Percentiles rank a stretch among this genome's conserved stretches.
Conservation (phyloP, 306 rosid genomes). For the Ochetophila trinervis region DNA sequence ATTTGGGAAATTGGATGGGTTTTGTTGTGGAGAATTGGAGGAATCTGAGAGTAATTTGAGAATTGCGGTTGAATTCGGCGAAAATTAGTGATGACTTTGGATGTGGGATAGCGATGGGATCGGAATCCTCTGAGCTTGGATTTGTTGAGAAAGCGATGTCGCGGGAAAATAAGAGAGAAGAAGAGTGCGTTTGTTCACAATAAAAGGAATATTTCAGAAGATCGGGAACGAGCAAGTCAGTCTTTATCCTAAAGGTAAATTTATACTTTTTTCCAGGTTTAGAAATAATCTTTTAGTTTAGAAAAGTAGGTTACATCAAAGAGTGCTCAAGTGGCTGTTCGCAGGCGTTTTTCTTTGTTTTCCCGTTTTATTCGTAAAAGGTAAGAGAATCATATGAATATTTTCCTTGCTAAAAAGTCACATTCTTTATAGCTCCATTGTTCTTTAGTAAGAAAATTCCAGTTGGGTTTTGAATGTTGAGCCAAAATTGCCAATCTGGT, state of each 20-base stretch:
- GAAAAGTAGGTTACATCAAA: background rate
- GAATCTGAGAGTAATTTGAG: background rate
- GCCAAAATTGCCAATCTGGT: too few species aligned
- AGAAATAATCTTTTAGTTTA: background rate
- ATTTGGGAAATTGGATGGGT: constrained; percentile 1
- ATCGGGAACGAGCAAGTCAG: background rate
- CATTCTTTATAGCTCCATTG: too few species aligned
- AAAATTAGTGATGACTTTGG: constrained; percentile 1
- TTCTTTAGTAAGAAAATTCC: too few species aligned
- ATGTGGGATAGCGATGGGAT: constrained; percentile 2
- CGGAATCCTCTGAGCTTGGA: background rate
- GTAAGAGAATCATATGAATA: too few species aligned
- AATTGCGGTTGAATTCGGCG: background rate
- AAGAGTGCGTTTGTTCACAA: background rate
- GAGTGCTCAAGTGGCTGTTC: too few species aligned
- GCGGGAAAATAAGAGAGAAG: constrained; percentile 9
- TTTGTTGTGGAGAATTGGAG: background rate
- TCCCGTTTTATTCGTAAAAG: too few species aligned
- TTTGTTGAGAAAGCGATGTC: background rate
- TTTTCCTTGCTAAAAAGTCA: too few species aligned
- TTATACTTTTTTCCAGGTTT: background rate
- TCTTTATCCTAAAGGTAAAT: constrained; percentile 1
- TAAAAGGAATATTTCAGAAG: background rate
- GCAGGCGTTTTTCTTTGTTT: too few species aligned
- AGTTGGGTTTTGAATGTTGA: too few species aligned